Base-by-base conservation (phyloP, 345 rosid genomes). In the Camelina laxa region DNA sequence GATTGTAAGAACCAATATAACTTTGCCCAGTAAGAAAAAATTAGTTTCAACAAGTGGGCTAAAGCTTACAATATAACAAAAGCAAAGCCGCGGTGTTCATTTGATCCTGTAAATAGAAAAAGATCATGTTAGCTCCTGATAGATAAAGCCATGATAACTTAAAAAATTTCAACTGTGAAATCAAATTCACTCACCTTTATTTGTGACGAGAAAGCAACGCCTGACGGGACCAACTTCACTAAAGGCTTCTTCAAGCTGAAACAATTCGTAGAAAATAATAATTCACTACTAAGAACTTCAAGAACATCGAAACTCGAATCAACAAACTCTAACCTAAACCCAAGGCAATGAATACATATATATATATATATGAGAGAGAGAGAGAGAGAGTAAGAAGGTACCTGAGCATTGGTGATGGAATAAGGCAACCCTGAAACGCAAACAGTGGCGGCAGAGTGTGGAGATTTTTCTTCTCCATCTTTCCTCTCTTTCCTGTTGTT, bases 171-270 rank as follows among this genome's bases (percentile, higher is more conserved):
- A 12, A 31, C 6, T 13, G 45, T 56, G 39, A 74, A 9, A 3
- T 0, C 20, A 45, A 24, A 35, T 78, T 68, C 41, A 38, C 44
- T 60, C 48, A 88, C 97, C 97, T 75, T 92, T 95, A 67, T 84
- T 83, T 7, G 98, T 77, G 57, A 89, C 97, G 85, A 92, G 75
- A 80, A 95, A 92, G 87, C 96, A 90, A 38, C 88, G 86, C 87
- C 99, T 80, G 75, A 95, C 84, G 14, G 99, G 99, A 65, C 97
- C 99, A 8, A 95, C 97, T 63, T 90, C 96, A 63, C 98, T 84
- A 38, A 92, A 90, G 12, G 90, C 49, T 77, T 90, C 98, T 77
- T 90, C 98, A 15, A 95, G 99, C 98, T 95, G 80, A 70, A 50
- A 67, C 42, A 65, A 35, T 33, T 42, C 6, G 67, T n/a, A 27